Percentiles rank a stretch among this genome's conserved stretches.
These are phyloP conservation scores for Alternaria rosae DNA, from an alignment of 2,329 filamentous ascomycete genomes.

Conservation along the genomic window DNA sequence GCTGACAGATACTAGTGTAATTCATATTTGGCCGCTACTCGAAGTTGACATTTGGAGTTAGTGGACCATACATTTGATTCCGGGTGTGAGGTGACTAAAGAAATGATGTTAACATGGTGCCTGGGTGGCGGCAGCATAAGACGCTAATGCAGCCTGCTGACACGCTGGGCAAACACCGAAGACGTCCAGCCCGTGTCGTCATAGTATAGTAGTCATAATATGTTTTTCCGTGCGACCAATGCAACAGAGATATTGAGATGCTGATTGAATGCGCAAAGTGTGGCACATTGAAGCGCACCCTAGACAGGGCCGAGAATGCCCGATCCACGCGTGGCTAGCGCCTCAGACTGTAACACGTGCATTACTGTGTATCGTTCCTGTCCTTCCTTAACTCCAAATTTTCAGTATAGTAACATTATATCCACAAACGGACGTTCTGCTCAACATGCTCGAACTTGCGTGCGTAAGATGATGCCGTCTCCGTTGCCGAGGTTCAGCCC, in stretches of 20 bases:
- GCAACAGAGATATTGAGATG: background rate
- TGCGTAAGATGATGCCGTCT: background rate
- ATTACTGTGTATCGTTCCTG: background rate
- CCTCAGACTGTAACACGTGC: background rate
- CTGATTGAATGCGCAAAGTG: background rate
- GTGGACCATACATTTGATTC: background rate
- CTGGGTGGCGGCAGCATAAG: background rate
- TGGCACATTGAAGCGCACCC: background rate
- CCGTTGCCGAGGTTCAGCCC: conserved; percentile 15
- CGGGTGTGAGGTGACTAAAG: background rate
- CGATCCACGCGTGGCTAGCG: background rate
- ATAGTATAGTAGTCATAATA: too few relatives aligned
- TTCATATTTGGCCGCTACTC: background rate
- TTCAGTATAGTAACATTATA: background rate
- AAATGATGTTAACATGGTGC: background rate
- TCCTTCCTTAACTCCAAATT: background rate
- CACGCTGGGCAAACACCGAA: background rate
- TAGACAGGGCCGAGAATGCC: background rate
- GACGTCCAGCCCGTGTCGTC: background rate
- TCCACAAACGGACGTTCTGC: background rate
- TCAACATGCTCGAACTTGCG: background rate
- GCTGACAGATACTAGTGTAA: background rate
- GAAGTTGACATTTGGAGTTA: background rate
- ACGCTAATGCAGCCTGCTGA: background rate
- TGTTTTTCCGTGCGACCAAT: background rate